Base-by-base conservation (phyloP, 2,329 filamentous ascomycete genomes). In the Cadophora malorum region DNA sequence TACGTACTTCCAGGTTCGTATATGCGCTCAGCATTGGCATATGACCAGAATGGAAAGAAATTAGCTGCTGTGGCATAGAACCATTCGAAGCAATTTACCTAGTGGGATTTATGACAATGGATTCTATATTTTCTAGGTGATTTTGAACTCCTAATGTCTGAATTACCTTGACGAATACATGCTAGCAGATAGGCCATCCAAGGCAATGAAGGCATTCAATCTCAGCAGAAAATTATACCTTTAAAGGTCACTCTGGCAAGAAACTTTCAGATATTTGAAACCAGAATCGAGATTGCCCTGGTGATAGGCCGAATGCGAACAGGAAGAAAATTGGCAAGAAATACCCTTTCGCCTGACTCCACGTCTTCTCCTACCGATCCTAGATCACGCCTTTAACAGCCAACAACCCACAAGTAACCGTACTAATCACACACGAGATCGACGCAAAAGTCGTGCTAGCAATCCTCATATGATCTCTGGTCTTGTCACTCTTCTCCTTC, bases 401-500 rank as follows among this genome's bases (percentile, higher is more conserved):
- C 5, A 55, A 28, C 3, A 33, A 10, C 14, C 12, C 12, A 10
- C 52, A 55, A n/a, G 16, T 33, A 16, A 33, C 28, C 52, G 25
- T 19, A 12, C 25, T 33, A 9, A 55, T 8, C 35, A 41, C 21
- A 60, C 56, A 60, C 21, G 10, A 21, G 23, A 60, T 12, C 35
- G 56, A 23, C 35, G 23, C 23, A 23, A 60, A 60, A 16, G 41
- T 45, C 35, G 56, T 60, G 7, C 33, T 60, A 10, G 21, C 56
- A 45, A 60, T 60, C 6, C 56, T 2, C 35, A 10, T 60, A 47
- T 60, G 35, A 60, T 60, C 35, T 21, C 56, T 60, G 7, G 21
- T 45, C 56, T 9, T 45, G 45, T 60, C 56, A 4, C 19, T 35
- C 56, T 60, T 60, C 56, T 60, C 33, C 56, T 60, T 60, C 55